Conservation (phyloP, 768 basidiomycete genomes). For the Panaeolus papilionaceus region DNA sequence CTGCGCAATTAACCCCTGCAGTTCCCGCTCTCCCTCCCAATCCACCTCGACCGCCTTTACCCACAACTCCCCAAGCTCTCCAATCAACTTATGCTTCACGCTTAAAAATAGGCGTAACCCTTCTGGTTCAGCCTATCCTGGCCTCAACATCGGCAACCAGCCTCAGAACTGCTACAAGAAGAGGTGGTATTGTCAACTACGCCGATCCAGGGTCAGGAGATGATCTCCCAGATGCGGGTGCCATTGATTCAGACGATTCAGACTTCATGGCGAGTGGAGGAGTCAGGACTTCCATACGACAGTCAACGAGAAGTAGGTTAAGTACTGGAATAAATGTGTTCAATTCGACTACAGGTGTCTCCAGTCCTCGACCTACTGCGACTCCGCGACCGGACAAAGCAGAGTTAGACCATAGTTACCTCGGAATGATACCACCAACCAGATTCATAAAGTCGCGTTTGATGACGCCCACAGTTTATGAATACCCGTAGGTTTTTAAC, state of each 20-base stretch:
- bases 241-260: constrained; percentile 84
- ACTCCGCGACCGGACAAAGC: constrained; percentile 52
- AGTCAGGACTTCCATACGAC: constrained; percentile 61
- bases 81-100: constrained; percentile 88
- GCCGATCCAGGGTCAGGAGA: constrained; percentile 87
- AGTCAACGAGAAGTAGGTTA: constrained; percentile 45
- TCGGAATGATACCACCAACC: constrained; percentile 85
- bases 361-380: constrained; percentile 42
- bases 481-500: constrained; percentile 69
- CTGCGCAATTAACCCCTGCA: constrained; percentile 38
- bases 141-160: constrained; percentile 44
- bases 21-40: constrained; percentile 47
- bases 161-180: constrained; percentile 56
- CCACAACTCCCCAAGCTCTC: constrained; percentile 71
- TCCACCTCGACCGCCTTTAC: constrained; percentile 62
- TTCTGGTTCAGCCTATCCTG: constrained; percentile 88
- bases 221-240: constrained; percentile 81
- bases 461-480: constrained; percentile 66
- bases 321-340: constrained; percentile 60
- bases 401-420: constrained; percentile 86
- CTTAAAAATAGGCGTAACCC: constrained; percentile 87
- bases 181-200: constrained; percentile 82
- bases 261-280: constrained; percentile 76
- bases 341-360: constrained; percentile 54
- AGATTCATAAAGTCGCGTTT: constrained; percentile 72